Percentiles rank a stretch among this genome's conserved stretches.
Evolutionary conservation across 495 filamentous ascomycete genomes (phyloP).

Genomic region (Diplogelasinospora grovesii): DNA sequence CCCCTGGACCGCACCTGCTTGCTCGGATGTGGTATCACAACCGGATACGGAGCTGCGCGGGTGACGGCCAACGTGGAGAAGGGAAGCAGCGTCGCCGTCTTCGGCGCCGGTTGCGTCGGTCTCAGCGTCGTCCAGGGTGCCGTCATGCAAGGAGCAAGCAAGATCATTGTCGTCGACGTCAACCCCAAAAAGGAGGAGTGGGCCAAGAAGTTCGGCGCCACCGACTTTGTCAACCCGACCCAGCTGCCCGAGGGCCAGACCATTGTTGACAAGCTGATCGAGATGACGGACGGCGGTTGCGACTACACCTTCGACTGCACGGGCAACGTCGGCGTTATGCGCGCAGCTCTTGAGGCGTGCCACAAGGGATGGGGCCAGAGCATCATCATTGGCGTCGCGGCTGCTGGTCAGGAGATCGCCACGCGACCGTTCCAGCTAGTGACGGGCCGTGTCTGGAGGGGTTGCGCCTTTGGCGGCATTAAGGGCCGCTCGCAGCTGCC

Average conservation of each 20-base stretch:
- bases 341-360: slow-evolving; percentile 91
- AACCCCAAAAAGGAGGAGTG: slow-evolving; percentile 90
- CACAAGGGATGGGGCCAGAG: slow-evolving; percentile 99
- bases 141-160: slow-evolving; percentile 75
- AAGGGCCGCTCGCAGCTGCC: slow-evolving; percentile 93
- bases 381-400: slow-evolving; percentile 95
- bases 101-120: slow-evolving; percentile 93
- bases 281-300: slow-evolving; percentile 98
- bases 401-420: slow-evolving; percentile 93
- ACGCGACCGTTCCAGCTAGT: slow-evolving; percentile 98
- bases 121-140: slow-evolving; percentile 92
- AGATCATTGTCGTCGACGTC: slow-evolving; percentile 93
- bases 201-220: slow-evolving; percentile 90
- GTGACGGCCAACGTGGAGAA: slow-evolving; percentile 88
- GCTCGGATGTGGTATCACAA: slow-evolving; percentile 96
- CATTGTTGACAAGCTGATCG: slow-evolving; percentile 84
- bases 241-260: slow-evolving; percentile 64
- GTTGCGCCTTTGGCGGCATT: slow-evolving; percentile 95
- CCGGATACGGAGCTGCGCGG: slow-evolving; percentile 91
- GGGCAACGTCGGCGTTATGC: slow-evolving; percentile 93
- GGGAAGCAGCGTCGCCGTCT: slow-evolving; percentile 85
- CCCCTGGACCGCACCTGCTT: slow-evolving; percentile 94
- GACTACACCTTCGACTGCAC: slow-evolving; percentile 99
- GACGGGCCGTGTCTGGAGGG: slow-evolving; percentile 95
- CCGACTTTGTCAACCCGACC: slow-evolving; percentile 92